Conservation (phyloP, 1,139 yeast species). For the Wickerhamiella infanticola region DNA sequence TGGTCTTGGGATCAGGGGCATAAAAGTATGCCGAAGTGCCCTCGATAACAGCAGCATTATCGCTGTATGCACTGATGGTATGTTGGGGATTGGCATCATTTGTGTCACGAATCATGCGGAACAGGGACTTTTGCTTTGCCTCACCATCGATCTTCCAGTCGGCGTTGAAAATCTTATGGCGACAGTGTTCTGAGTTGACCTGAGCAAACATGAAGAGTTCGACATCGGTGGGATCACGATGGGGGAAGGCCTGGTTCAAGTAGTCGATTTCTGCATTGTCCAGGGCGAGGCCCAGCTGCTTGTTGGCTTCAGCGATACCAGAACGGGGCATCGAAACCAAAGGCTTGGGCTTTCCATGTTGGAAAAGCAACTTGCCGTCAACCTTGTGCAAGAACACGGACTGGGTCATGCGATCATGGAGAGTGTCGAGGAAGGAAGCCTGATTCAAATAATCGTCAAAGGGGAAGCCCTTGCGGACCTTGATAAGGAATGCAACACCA, state of each 20-base stretch:
- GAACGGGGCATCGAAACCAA: slow-evolving; percentile 48
- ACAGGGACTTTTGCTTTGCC: slow-evolving; percentile 56
- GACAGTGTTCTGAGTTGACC: slow-evolving; percentile 97
- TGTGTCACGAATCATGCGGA: slow-evolving; percentile 93
- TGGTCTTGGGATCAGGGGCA: slow-evolving; percentile 56
- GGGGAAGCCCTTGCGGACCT: slow-evolving; percentile 54
- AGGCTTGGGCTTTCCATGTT: slow-evolving; percentile 72
- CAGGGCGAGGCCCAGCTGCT: slow-evolving; percentile 74
- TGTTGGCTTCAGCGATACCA: slow-evolving; percentile 62
- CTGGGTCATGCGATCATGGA: slow-evolving; percentile 95
- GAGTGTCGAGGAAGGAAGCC: slow-evolving; percentile 45
- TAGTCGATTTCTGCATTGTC: slow-evolving; percentile 89
- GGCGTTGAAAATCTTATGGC: slow-evolving; percentile 97
- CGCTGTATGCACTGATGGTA: slow-evolving; percentile 90
- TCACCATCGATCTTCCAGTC: slow-evolving; percentile 93
- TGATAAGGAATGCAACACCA: slow-evolving; percentile 61
- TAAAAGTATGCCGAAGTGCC: slow-evolving; percentile 59
- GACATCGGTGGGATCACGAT: slow-evolving; percentile 93
- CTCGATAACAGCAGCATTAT: slow-evolving; percentile 95
- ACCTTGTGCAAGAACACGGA: slow-evolving; percentile 38
- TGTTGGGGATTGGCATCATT: slow-evolving; percentile 64
- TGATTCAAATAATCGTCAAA: slow-evolving; percentile 38
- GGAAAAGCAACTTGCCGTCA: slow-evolving; percentile 52
- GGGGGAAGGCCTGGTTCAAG: slow-evolving; percentile 62
- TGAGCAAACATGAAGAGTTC: slow-evolving; percentile 99